These are phyloP conservation scores for Davidsoniella eucalypti DNA, from an alignment of 2,329 filamentous ascomycete genomes.

Conservation along the genomic window DNA sequence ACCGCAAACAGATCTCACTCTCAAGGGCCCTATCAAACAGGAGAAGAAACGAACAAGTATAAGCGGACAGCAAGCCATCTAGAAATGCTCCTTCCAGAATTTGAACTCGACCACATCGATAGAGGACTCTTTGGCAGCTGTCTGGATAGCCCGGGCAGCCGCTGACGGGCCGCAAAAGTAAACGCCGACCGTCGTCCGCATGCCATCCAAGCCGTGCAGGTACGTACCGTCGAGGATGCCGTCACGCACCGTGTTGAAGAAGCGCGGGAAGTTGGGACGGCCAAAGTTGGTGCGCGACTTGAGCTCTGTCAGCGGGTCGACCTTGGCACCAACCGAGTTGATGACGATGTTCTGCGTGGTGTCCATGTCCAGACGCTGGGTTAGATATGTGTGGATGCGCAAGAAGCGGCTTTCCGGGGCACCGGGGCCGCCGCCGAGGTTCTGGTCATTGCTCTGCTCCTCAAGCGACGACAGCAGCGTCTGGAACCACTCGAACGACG, in stretches of 20 bases:
- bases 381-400: slow-evolving; percentile 95
- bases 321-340: slow-evolving; percentile 75
- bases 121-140: slow-evolving; percentile 57
- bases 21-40: background rate
- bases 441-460: slow-evolving; percentile 55
- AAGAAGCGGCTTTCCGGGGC: slow-evolving; percentile 68
- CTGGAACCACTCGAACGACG: slow-evolving; percentile 98
- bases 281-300: slow-evolving; percentile 87
- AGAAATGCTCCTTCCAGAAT: slow-evolving; percentile 97
- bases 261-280: slow-evolving; percentile 67
- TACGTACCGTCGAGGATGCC: slow-evolving; percentile 78
- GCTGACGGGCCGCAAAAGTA: slow-evolving; percentile 91
- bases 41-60: background rate
- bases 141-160: slow-evolving; percentile 66
- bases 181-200: slow-evolving; percentile 77
- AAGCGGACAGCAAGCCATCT: slow-evolving; percentile 14
- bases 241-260: slow-evolving; percentile 73
- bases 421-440: slow-evolving; percentile 41
- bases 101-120: slow-evolving; percentile 74
- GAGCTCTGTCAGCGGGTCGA: slow-evolving; percentile 85
- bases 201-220: slow-evolving; percentile 60
- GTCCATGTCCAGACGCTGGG: slow-evolving; percentile 79
- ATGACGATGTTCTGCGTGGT: slow-evolving; percentile 93
- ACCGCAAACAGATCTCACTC: background rate
- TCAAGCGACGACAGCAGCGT: slow-evolving; percentile 82